Evolutionary conservation across 805 yeast species (phyloP).

Genomic region (Priceomyces medius): DNA sequence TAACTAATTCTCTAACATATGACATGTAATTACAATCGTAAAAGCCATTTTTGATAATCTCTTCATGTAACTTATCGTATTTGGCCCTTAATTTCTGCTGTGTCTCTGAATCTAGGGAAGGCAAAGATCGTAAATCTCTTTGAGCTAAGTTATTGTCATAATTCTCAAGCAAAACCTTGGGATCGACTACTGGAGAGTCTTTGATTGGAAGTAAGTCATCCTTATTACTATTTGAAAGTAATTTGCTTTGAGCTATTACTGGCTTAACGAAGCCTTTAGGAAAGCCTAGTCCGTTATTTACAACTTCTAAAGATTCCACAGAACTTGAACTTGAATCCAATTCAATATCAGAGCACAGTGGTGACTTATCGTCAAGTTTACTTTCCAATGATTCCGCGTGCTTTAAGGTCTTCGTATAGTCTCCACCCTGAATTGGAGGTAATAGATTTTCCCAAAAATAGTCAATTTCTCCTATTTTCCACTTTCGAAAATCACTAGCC

Average conservation of each 20-base stretch:
- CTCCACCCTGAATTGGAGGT: conserved; percentile 89
- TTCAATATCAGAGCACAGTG: conserved; percentile 8
- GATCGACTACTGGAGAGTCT: conserved; percentile 47
- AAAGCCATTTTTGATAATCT: conserved; percentile 54
- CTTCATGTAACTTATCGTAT: conserved; percentile 60
- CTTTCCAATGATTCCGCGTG: conserved; percentile 9
- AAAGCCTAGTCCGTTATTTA: conserved; percentile 30
- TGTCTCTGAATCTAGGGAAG: conserved; percentile 65
- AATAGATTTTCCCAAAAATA: conserved; percentile 68
- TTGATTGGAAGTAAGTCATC: conserved; percentile 34
- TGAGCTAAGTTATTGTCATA: conserved; percentile 58
- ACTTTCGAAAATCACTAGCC: conserved; percentile 47
- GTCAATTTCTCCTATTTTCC: conserved; percentile 65
- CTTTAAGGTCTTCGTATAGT: conserved; percentile 15
- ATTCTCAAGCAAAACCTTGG: conserved; percentile 50
- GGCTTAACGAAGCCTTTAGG: conserved; percentile 47
- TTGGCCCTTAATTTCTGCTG: conserved; percentile 56
- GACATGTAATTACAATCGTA: conserved; percentile 74
- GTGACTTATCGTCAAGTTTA: conserved; percentile 12
- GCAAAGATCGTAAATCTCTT: conserved; percentile 56
- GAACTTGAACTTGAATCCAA: conserved; percentile 13
- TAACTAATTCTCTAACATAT: conserved; percentile 65
- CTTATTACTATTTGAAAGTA: conserved; percentile 39
- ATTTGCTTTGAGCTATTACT: conserved; percentile 48
- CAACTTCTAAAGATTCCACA: conserved; percentile 1